phyloP scores from a whole-genome alignment of 129 eudicot species.

The Ambrosia trifida region DNA sequence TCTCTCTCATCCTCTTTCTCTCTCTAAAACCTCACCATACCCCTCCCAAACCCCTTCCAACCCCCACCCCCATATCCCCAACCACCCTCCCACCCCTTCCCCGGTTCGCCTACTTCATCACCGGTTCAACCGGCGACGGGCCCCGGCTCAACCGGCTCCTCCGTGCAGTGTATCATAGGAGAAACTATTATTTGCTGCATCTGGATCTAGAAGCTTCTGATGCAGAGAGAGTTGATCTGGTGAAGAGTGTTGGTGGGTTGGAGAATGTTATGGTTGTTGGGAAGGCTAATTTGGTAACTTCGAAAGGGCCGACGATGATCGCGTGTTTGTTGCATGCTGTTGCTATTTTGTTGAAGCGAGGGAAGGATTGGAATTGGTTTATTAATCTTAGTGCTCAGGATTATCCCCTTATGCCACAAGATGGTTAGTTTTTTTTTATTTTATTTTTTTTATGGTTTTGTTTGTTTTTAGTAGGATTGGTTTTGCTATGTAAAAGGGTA shows the following conservation, averaged over 20 bases:
- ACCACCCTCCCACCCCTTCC: constrained; percentile 47
- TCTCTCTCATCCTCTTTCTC: constrained; percentile 49
- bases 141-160: constrained; percentile 57
- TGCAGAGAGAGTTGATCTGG: constrained; percentile 61
- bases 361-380: constrained; percentile 82
- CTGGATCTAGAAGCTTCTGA: constrained; percentile 79
- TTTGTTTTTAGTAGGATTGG: neutral
- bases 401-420: constrained; percentile 88
- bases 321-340: constrained; percentile 63
- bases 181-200: constrained; percentile 73
- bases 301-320: constrained; percentile 69
- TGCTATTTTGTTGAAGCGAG: constrained; percentile 65
- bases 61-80: constrained; percentile 20
- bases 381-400: constrained; percentile 74
- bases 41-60: constrained; percentile 1
- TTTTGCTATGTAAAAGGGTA: neutral
- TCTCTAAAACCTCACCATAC: constrained; percentile 27
- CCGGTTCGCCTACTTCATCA: constrained; percentile 69
- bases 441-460: neutral
- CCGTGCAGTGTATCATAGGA: constrained; percentile 66
- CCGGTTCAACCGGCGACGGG: constrained; percentile 64
- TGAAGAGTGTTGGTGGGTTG: constrained; percentile 42
- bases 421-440: constrained; percentile 50
- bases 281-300: constrained; percentile 67
- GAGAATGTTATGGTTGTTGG: constrained; percentile 72